Base-by-base conservation (phyloP, 306 rosid genomes). In the Notholithocarpus densiflorus region DNA sequence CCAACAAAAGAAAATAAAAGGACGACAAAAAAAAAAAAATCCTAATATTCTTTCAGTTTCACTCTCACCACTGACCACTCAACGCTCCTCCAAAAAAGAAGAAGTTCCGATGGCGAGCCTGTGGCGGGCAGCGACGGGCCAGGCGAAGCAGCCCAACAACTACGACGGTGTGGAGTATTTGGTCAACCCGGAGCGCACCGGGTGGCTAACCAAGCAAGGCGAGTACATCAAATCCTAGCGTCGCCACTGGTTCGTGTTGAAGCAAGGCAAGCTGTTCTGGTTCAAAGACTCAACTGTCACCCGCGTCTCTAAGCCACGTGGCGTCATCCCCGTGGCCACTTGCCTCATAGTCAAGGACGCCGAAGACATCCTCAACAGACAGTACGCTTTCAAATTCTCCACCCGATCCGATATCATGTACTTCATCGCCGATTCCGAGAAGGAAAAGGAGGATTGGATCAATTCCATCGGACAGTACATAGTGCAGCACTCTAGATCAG, bases 181-280 rank as follows among this genome's bases (percentile, higher is more conserved):
- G 86, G 68, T 72, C 19, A 82, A 73, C 68, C 86, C 86, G 3
- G 86, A 82, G 70, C 77, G 86, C 19, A 48, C 76, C 11, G 86
- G 86, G 0, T 82, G 86, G 86, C 66, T 82, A 45, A 78, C 79
- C 53, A 74, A 82, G 61, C 86, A 82, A 45, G 86, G 86, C 76
- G 86, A 82, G 79, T 82, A 78, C 80, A 68, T 82, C 74, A 82
- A 82, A 75, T 78, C 86, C 21, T 82, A 82, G 86, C 82, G 29
- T 27, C 90, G 92, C 73, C 88, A 89, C 14, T 89, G 90, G 92
- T 89, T 89, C 82, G 86, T 86, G 24, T 85, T 89, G 68, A 89
- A 89, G 57, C 90, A 87, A 55, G 90, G 90, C 14, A 89, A 89
- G 82, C 87, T 89, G 40, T 73, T 89, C 32, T 4, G 32, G 32